phyloP scores from a whole-genome alignment of 768 basidiomycete genomes.

The Tylopilus subfusipes region DNA sequence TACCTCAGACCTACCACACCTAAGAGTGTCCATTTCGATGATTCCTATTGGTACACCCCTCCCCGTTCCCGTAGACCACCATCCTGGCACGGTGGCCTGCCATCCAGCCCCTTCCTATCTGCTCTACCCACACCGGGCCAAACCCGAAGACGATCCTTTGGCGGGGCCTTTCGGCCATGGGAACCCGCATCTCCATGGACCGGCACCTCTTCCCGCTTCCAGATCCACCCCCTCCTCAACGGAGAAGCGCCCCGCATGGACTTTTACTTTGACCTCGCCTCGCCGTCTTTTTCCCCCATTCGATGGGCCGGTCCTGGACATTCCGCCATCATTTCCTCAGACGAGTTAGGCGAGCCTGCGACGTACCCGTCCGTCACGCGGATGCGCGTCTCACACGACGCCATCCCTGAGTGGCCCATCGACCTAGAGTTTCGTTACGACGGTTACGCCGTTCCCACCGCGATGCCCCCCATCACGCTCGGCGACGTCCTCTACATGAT shows the following conservation, averaged over 20 bases:
- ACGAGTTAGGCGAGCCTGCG: constrained; percentile 50
- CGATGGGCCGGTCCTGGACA: constrained; percentile 39
- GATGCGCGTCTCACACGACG: constrained; percentile 56
- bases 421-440: constrained; percentile 42
- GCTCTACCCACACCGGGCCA: constrained; percentile 11
- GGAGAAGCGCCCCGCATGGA: constrained; percentile 44
- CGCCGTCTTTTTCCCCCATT: constrained; percentile 44
- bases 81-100: constrained; percentile 42
- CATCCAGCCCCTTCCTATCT: constrained; percentile 24
- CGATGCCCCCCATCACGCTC: constrained; percentile 46
- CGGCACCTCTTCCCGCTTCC: constrained; percentile 23
- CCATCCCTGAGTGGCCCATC: constrained; percentile 59
- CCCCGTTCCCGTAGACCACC: constrained; percentile 37
- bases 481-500: constrained; percentile 56
- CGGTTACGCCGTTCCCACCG: constrained; percentile 21
- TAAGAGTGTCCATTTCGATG: constrained; percentile 18
- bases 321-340: constrained; percentile 35
- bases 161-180: constrained; percentile 17
- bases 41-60: constrained; percentile 21
- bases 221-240: constrained; percentile 39
- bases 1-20: constrained; percentile 32
- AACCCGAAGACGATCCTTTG: constrained; percentile 30
- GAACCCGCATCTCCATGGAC: constrained; percentile 25
- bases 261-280: constrained; percentile 55
- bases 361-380: constrained; percentile 52